Base-by-base conservation (phyloP, 306 rosid species). In the Bauhinia variegata region DNA sequence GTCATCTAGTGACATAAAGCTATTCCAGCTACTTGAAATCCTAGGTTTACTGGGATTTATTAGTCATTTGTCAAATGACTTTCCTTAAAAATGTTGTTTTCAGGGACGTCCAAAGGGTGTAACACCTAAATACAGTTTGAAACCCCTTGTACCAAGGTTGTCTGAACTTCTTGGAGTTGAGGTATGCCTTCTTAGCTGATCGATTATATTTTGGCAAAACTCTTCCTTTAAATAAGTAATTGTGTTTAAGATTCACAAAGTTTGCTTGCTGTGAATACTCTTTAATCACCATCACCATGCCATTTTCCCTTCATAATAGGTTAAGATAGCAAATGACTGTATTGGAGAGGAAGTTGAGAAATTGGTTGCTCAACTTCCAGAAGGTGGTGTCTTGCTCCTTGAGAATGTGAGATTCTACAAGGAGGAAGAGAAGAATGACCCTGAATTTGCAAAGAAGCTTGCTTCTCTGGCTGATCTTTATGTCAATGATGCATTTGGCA, bases 81-180 rank as follows among this genome's bases (percentile, higher is more conserved):
- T 54, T 0, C 28, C 6, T 44, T 14, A 47, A 15, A 51, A 39
- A 3, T 80, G 70, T 4, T 79, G 54, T 61, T 72, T 87, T 47
- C 83, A 92, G 98, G 98, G 98, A 30, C 96, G 98, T 54, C 98
- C 98, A 30, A 92, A 92, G 78, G 98, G 98, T 69, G 96, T 87
- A 13, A 92, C 96, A 8, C 96, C 98, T 38, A 92, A 89, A 38
- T 92, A 84, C 84, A 89, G 98, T 56, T 82, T 92, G 85, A 92
- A 87, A 80, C 96, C 98, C 46, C 92, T 92, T 38, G 95, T 92
- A 62, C 92, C 91, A 52, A 85, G 95, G 67, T 76, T 92, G 6
- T 85, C 98, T 75, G 89, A 89, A 79, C 96, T 89, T 53, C 88
- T 92, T 61, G 95, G 84, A 75, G 41, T 58, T 7, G 87, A 89